Evolutionary conservation across 345 rosid genomes (phyloP), one percentile per base, ranked within the genome.

Genomic region (Mallotus nudiflorus): DNA sequence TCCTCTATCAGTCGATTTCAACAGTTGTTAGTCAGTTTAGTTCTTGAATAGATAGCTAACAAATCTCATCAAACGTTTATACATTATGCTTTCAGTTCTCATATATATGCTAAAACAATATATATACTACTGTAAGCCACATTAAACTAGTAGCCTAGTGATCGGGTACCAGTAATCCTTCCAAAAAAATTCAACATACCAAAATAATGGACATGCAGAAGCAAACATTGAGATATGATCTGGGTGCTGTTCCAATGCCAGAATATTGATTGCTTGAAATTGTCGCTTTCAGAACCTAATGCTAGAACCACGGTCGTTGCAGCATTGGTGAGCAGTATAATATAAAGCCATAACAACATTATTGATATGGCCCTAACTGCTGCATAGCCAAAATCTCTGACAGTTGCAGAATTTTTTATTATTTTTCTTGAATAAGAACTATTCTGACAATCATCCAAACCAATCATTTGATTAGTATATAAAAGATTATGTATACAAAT

Each of bases 381-480:
- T 45, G 7, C 27, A 37, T 5, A 10, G 27, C 15, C 68, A 49
- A 61, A 49, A 11, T 0, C n/a, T 18, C 18, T 57, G 73, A 35
- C 57, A 22, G 37, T 28, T 14, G 69, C 54, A 53, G 75, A 44
- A 62, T 62, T 48, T 33, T 33, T 33, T 33, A 33, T 33, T 33
- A n/a, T 33, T 33, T 33, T 33, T 2, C 3, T 2, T 15, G 18
- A 48, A 15, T 6, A 4, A 48, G 20, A 48, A 18, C 66, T 69
- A 25, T 31, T 48, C 66, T 39, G 13, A 52, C 31, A 61, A 48
- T 48, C 13, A 16, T 54, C 59, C 46, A 3, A 46, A 48, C 33
- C 29, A 28, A 63, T 71, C 65, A 65, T 65, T 58, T 56, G 56
- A 62, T 39, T 22, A 69, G 18, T 22, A 68, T 40, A 68, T 14